phyloP scores from a whole-genome alignment of 129 eudicot species.

The Flaveria bidentis region DNA sequence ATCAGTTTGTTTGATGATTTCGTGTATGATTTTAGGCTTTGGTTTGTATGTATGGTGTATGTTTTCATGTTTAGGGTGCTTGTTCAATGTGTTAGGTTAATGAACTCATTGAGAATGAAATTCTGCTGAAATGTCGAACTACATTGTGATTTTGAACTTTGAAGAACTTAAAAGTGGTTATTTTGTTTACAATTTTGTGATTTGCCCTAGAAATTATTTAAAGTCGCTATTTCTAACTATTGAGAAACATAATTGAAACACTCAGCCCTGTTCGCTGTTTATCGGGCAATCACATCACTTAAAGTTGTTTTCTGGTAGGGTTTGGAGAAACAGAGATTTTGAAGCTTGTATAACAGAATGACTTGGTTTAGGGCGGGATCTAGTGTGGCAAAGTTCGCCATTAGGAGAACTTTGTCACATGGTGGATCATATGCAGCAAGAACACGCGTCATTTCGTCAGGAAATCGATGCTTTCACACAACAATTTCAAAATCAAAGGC shows the following conservation, averaged over 20 bases:
- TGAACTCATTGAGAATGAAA: too few species aligned
- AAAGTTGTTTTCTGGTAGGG: too few species aligned
- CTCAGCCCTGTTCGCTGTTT: too few species aligned
- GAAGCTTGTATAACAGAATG: slow-evolving; percentile 40
- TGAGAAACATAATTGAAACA: neutral
- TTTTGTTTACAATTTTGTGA: too few species aligned
- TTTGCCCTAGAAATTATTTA: neutral
- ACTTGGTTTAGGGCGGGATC: slow-evolving; percentile 83
- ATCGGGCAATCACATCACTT: too few species aligned
- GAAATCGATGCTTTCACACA: slow-evolving; percentile 49
- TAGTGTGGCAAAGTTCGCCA: slow-evolving; percentile 63
- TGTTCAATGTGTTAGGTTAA: too few species aligned
- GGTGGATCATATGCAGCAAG: slow-evolving; percentile 52
- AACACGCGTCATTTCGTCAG: slow-evolving; percentile 35
- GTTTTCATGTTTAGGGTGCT: too few species aligned
- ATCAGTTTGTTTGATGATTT: neutral
- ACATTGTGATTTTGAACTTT: neutral
- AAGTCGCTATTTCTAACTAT: neutral
- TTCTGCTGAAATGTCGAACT: too few species aligned
- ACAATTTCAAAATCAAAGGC: slow-evolving; percentile 53
- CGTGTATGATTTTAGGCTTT: neutral
- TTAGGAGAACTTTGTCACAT: slow-evolving; percentile 52
- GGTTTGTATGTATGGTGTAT: neutral
- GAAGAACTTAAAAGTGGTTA: neutral
- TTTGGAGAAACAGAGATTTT: too few species aligned